Evolutionary conservation across 441 rosid genomes (phyloP).

Genomic region (Mallotus japonicus): DNA sequence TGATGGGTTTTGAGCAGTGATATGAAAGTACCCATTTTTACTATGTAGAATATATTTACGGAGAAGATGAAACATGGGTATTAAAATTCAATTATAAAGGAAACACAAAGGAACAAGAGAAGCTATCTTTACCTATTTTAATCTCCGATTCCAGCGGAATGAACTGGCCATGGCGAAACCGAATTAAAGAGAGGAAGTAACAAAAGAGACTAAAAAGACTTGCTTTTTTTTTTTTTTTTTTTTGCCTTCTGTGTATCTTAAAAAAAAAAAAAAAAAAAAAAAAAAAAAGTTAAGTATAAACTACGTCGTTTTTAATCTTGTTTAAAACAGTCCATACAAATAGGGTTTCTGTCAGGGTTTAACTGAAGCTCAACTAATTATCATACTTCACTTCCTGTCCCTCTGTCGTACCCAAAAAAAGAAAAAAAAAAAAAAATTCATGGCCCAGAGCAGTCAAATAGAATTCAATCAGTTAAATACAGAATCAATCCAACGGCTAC

Average conservation of each 20-base stretch:
- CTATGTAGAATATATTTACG: neutral
- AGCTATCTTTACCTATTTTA: neutral
- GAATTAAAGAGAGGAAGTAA: no score
- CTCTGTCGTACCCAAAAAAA: neutral
- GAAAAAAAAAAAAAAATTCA: neutral
- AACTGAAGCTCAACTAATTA: neutral
- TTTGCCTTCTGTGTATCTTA: neutral
- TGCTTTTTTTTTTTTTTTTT: no score
- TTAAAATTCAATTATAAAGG: neutral
- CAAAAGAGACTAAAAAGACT: no score
- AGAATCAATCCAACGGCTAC: slow-evolving; percentile 3
- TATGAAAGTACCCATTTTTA: neutral
- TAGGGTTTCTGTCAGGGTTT: slow-evolving; percentile 14
- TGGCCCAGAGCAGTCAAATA: slow-evolving; percentile 12
- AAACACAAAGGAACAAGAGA: neutral
- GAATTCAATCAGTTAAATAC: slow-evolving; percentile 9
- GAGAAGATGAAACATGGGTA: slow-evolving; percentile 7
- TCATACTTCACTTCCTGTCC: neutral
- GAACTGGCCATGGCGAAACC: no score
- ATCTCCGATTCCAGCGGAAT: neutral
- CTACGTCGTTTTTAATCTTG: neutral
- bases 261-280: no score
- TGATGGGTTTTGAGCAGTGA: neutral
- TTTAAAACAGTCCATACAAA: neutral
- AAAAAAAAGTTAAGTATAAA: no score